phyloP scores from a whole-genome alignment of 2,329 filamentous ascomycete genomes.

The Colletotrichum tamarilloi region DNA sequence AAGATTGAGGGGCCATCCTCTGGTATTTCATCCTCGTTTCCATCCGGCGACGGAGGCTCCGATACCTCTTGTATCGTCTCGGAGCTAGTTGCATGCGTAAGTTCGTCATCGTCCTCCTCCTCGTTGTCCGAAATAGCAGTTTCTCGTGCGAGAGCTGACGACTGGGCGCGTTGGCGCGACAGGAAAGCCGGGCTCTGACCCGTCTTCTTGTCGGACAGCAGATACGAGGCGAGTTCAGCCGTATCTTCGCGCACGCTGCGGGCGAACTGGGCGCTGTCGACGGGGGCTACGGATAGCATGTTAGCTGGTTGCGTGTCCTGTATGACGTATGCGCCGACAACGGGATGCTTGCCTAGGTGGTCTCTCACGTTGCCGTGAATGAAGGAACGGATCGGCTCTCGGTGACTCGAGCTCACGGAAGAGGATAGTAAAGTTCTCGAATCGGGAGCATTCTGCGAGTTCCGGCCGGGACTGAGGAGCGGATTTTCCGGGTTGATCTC shows the following conservation, averaged over 20 bases:
- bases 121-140: conserved; percentile 41
- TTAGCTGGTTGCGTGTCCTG: background rate
- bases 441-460: conserved; percentile 40
- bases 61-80: conserved; percentile 71
- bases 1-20: conserved; percentile 57
- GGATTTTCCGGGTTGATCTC: conserved; percentile 40
- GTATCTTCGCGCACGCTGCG: conserved; percentile 87
- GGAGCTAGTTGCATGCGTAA: conserved; percentile 44
- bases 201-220: conserved; percentile 73
- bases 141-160: conserved; percentile 43
- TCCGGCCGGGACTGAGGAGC: conserved; percentile 36
- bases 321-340: background rate
- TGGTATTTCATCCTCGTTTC: conserved; percentile 40
- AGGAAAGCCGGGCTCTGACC: conserved; percentile 59
- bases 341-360: conserved; percentile 60
- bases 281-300: conserved; percentile 48
- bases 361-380: conserved; percentile 74
- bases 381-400: conserved; percentile 78
- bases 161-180: conserved; percentile 48
- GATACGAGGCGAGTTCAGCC: conserved; percentile 85
- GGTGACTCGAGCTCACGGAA: conserved; percentile 53
- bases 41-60: conserved; percentile 63
- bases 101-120: conserved; percentile 37
- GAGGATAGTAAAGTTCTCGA: conserved; percentile 49
- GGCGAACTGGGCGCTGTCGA: conserved; percentile 80